These are phyloP conservation scores for Sporopachydermia quercuum DNA, from an alignment of 805 yeast species.

Conservation along the genomic window DNA sequence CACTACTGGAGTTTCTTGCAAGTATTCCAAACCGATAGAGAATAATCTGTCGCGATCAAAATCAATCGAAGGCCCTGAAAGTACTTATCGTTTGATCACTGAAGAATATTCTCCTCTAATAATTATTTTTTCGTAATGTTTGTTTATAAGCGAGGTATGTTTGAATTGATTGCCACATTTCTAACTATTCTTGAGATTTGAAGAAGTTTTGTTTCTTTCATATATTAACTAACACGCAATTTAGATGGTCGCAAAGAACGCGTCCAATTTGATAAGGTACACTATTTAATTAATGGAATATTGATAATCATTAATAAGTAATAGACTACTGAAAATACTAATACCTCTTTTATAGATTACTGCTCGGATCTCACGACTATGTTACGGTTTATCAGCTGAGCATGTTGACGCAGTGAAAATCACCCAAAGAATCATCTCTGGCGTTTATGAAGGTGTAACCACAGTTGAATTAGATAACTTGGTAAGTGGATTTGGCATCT, in stretches of 20 bases:
- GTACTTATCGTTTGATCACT: no score
- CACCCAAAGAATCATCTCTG: slow-evolving; percentile 89
- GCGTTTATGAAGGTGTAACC: slow-evolving; percentile 95
- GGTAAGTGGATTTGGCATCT: slow-evolving; percentile 6
- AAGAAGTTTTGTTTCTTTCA: neutral
- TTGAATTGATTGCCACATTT: neutral
- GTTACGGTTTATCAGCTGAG: slow-evolving; percentile 82
- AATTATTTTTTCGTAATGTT: no score
- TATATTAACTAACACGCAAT: neutral
- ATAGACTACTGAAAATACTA: no score
- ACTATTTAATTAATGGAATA: no score
- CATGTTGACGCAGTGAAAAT: slow-evolving; percentile 93
- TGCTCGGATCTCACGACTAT: slow-evolving; percentile 82
- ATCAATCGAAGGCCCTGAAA: no score
- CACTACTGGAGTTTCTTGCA: no score
- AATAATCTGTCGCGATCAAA: no score
- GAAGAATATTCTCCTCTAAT: no score
- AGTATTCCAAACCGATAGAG: no score
- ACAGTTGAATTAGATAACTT: slow-evolving; percentile 72
- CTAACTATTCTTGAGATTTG: neutral
- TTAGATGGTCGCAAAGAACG: slow-evolving; percentile 86
- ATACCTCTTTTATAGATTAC: no score
- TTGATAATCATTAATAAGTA: no score
- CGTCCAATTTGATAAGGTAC: slow-evolving; percentile 68
- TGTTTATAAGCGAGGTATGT: slow-evolving; percentile 12